Conservation (phyloP, 768 basidiomycete species). For the Pisolithus marmoratus region DNA sequence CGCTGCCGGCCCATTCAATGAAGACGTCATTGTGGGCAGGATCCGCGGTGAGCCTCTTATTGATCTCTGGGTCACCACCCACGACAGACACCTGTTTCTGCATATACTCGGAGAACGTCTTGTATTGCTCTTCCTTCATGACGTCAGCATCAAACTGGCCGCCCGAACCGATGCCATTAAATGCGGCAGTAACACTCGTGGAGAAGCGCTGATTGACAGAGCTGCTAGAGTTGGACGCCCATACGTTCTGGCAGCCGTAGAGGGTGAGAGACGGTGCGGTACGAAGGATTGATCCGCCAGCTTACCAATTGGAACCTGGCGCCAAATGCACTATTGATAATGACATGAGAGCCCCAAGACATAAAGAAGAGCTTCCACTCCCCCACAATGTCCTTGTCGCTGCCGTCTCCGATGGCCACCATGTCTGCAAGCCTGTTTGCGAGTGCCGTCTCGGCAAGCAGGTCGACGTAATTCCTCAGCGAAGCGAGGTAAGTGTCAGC, state of each 20-base stretch:
- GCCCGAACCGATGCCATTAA: background rate
- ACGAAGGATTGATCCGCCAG: background rate
- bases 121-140: background rate
- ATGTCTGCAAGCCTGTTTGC: background rate
- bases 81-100: background rate
- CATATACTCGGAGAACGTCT: background rate
- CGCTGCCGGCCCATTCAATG: background rate
- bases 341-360: background rate
- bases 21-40: background rate
- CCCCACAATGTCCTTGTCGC: background rate
- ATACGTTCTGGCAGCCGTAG: background rate
- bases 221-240: background rate
- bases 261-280: background rate
- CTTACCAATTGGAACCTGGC: background rate
- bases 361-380: background rate
- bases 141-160: background rate
- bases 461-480: constrained; percentile 6
- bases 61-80: background rate
- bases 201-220: background rate
- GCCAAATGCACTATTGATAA: background rate
- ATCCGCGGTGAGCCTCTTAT: background rate
- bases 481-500: constrained; percentile 8
- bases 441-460: background rate
- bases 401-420: background rate
- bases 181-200: background rate